phyloP scores from a whole-genome alignment of 352 stramenopile species.

The Phytophthora citrophthora region DNA sequence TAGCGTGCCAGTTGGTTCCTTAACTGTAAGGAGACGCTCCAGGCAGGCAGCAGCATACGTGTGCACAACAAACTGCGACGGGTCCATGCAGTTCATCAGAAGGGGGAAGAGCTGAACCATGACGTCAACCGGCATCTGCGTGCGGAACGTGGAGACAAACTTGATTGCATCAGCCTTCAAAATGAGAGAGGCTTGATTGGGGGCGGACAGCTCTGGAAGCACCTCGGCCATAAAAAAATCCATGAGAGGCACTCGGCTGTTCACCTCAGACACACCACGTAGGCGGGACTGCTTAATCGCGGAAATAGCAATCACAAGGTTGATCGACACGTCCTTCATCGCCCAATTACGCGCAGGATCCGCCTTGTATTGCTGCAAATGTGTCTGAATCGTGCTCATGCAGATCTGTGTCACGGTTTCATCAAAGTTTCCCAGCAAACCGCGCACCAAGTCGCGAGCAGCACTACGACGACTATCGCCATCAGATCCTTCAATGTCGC shows the following conservation, averaged over 20 bases:
- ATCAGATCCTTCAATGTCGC: constrained; percentile 98
- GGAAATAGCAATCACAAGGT: constrained; percentile 96
- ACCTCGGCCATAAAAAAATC: constrained; percentile 96
- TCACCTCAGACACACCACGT: constrained; percentile 95
- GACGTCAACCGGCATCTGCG: constrained; percentile 94
- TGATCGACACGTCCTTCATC: constrained; percentile 96
- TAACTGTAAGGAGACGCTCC: constrained; percentile 96
- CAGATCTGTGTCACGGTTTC: constrained; percentile 94
- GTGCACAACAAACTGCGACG: constrained; percentile 95
- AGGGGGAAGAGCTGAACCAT: constrained; percentile 94
- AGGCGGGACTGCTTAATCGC: constrained; percentile 93
- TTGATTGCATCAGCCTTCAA: constrained; percentile 98
- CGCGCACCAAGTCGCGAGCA: constrained; percentile 95
- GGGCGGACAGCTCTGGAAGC: constrained; percentile 91
- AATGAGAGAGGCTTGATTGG: constrained; percentile 89
- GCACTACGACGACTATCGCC: constrained; percentile 95
- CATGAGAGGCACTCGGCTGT: constrained; percentile 95
- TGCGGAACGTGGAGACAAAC: constrained; percentile 98
- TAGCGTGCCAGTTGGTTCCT: constrained; percentile 74
- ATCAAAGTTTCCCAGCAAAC: constrained; percentile 96
- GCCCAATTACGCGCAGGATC: constrained; percentile 92
- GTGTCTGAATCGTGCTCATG: constrained; percentile 88
- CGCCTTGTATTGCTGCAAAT: constrained; percentile 92
- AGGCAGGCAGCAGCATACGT: constrained; percentile 97
- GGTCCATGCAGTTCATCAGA: constrained; percentile 88